These are phyloP conservation scores for Tetramitus jugosus DNA, from an alignment of 208 protist species.

Conservation along the genomic window DNA sequence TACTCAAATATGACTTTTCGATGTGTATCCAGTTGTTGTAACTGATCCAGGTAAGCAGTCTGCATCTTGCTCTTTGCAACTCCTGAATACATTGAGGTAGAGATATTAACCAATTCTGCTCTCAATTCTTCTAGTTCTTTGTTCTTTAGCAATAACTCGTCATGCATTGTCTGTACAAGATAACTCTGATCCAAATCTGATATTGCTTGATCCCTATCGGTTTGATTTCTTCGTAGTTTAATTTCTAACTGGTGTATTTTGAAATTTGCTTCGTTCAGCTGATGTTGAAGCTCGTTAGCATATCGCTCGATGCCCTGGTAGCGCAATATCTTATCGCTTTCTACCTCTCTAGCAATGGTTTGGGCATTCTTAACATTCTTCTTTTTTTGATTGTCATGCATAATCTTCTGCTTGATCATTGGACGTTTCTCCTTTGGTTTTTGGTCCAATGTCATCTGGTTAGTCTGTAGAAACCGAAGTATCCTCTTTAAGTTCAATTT, in stretches of 20 bases:
- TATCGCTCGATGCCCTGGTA: neutral
- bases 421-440: neutral
- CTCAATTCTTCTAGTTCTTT: neutral
- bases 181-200: neutral
- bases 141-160: neutral
- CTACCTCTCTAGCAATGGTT: neutral
- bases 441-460: neutral
- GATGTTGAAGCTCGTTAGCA: neutral
- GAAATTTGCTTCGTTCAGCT: too few species aligned
- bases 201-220: neutral
- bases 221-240: neutral
- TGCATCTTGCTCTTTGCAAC: neutral
- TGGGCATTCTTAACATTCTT: neutral
- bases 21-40: neutral
- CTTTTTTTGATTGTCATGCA: too few species aligned
- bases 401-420: neutral
- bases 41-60: neutral
- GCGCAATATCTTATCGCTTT: neutral
- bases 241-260: neutral
- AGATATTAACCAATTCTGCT: neutral
- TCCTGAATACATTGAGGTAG: neutral
- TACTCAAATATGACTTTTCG: neutral
- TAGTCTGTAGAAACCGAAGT: neutral
- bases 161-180: neutral
- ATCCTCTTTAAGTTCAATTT: neutral